phyloP scores from a whole-genome alignment of 2,329 filamentous ascomycete species.

The Aspergillus aculeatinus region DNA sequence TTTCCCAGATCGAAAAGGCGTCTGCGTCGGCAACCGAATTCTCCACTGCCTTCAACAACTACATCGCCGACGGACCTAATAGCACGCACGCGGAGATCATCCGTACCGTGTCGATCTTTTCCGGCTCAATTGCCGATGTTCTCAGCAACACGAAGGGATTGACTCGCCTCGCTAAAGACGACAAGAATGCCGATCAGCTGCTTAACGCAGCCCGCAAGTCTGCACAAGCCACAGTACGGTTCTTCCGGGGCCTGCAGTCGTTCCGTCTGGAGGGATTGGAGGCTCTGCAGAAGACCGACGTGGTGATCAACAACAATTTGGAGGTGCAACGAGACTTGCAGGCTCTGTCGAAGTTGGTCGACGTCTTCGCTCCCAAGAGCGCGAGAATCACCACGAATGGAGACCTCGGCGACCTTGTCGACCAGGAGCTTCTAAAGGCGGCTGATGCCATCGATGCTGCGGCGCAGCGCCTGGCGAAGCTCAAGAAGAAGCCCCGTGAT shows the following conservation, averaged over 20 bases:
- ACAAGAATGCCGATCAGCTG: constrained; percentile 87
- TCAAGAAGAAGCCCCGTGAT: constrained; percentile 95
- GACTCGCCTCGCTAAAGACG: constrained; percentile 86
- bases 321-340: constrained; percentile 94
- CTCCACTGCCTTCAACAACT: constrained; percentile 96
- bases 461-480: constrained; percentile 80
- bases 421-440: constrained; percentile 86
- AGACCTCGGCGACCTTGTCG: constrained; percentile 89
- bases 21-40: constrained; percentile 94
- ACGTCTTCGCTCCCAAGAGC: constrained; percentile 85
- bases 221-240: constrained; percentile 82
- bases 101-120: constrained; percentile 84
- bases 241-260: constrained; percentile 91
- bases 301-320: constrained; percentile 96
- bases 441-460: constrained; percentile 94
- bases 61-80: constrained; percentile 93
- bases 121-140: constrained; percentile 88
- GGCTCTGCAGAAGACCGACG: constrained; percentile 87
- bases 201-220: constrained; percentile 79
- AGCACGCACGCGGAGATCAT: constrained; percentile 88
- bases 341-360: constrained; percentile 87
- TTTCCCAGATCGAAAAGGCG: constrained; percentile 97
- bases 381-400: constrained; percentile 75
- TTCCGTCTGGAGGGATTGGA: constrained; percentile 91
- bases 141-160: constrained; percentile 96